Base-by-base conservation (phyloP, 2,329 filamentous ascomycete genomes). In the Xylariales sp. region DNA sequence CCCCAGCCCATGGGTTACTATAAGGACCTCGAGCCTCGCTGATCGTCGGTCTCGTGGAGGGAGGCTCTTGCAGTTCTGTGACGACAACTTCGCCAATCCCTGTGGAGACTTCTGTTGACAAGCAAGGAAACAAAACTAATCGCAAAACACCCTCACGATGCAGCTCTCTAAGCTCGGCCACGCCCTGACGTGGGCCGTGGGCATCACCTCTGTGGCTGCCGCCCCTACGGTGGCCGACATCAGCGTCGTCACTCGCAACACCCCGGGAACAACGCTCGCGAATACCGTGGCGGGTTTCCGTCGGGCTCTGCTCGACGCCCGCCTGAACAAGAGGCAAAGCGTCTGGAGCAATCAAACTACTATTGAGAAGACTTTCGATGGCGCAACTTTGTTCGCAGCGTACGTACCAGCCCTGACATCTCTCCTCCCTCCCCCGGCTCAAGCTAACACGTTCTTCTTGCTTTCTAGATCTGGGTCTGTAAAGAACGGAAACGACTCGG, bases 371-470 rank as follows among this genome's bases (percentile, higher is more conserved):
- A 54, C 39, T 28, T 54, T 46, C 42, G 40, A 48, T 29, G 59
- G 55, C n/a, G 61, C 63, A 0, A 52, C 53, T 0, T 48, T 70
- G 10, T 59, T 66, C 11, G 34, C 30, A n/a, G 33, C 28, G 37
- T 40, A 29, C 23, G n/a, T n/a, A n/a, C n/a, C n/a, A n/a, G n/a
- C n/a, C n/a, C n/a, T n/a, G n/a, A n/a, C n/a, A n/a, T n/a, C n/a
- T n/a, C n/a, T n/a, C n/a, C n/a, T n/a, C n/a, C n/a, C n/a, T n/a
- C n/a, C n/a, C n/a, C n/a, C n/a, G n/a, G n/a, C n/a, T n/a, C n/a
- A n/a, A n/a, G n/a, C n/a, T n/a, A n/a, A n/a, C n/a, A n/a, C n/a
- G n/a, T n/a, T n/a, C n/a, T n/a, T n/a, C n/a, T n/a, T n/a, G n/a
- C n/a, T n/a, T n/a, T n/a, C n/a, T n/a, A n/a, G n/a, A n/a, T n/a